Conservation (phyloP, 225 moss, liverwort and hornwort species). For the Thuidium tamariscinum region DNA sequence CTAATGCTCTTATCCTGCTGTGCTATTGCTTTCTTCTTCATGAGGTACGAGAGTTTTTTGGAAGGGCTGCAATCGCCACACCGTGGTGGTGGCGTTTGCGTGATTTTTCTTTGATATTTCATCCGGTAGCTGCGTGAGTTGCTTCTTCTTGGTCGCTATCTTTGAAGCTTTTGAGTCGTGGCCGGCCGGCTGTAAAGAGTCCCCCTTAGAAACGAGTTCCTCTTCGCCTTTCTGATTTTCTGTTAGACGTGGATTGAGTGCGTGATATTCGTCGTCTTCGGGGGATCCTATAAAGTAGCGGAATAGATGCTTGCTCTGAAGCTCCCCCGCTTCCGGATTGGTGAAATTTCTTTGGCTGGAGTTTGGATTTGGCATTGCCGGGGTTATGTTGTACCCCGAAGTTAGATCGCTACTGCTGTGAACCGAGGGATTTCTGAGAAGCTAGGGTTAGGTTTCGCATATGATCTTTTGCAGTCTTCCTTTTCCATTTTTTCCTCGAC, state of each 20-base stretch:
- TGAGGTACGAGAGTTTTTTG: background rate
- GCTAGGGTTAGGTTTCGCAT: constrained; percentile 12
- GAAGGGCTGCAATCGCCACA: constrained; percentile 14
- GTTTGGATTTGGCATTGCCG: background rate
- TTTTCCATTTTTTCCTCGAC: background rate
- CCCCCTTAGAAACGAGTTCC: background rate
- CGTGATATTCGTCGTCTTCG: background rate
- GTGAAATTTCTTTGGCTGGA: background rate
- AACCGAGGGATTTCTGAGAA: background rate
- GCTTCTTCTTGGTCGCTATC: background rate
- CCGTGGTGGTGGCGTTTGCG: constrained; percentile 20
- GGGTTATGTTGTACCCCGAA: background rate
- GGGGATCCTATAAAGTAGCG: background rate
- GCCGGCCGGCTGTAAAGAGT: background rate
- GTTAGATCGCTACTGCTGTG: background rate
- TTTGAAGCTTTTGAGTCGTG: background rate
- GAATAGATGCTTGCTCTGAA: background rate
- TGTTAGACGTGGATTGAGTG: background rate
- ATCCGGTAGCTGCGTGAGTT: background rate
- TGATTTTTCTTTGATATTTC: background rate
- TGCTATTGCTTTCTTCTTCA: background rate
- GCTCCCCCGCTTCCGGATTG: background rate
- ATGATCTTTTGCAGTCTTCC: background rate
- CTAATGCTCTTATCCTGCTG: constrained; percentile 4
- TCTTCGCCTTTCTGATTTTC: background rate